Evolutionary conservation across 257 asterid species (phyloP).

Genomic region (Gentiana macrophylla): DNA sequence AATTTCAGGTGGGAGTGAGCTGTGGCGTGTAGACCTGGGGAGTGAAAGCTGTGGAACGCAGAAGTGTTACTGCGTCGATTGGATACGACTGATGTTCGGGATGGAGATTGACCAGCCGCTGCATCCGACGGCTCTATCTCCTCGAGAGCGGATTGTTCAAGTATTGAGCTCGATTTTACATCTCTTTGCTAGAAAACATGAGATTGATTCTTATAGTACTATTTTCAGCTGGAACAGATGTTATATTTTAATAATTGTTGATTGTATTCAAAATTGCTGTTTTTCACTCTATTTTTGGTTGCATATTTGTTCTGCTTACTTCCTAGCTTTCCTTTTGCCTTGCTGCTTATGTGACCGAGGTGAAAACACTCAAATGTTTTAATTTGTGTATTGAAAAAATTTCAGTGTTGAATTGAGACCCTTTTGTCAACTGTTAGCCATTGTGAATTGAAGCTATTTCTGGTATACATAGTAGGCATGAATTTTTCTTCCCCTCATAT

Average conservation of each 20-base stretch:
- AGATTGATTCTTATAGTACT: background rate
- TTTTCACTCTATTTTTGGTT: too few species aligned
- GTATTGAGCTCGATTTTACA: conserved; percentile 15
- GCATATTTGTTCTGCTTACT: too few species aligned
- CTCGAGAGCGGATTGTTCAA: conserved; percentile 44
- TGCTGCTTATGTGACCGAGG: background rate
- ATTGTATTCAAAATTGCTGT: too few species aligned
- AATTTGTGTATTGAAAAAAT: too few species aligned
- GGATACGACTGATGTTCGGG: conserved; percentile 37
- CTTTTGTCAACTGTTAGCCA: background rate
- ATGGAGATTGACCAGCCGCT: conserved; percentile 66
- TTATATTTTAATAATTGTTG: too few species aligned
- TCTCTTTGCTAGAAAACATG: background rate
- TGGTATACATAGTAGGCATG: background rate
- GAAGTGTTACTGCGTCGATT: conserved; percentile 40
- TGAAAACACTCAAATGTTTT: background rate
- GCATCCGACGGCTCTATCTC: conserved; percentile 20
- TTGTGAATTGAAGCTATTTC: background rate
- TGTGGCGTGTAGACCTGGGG: conserved; percentile 35
- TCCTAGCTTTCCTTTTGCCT: too few species aligned
- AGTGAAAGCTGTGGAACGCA: conserved; percentile 31
- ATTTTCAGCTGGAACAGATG: background rate
- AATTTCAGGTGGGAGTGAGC: background rate
- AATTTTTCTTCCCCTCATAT: background rate
- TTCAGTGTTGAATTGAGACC: background rate